Base-by-base conservation (phyloP, 345 rosid species). In the Populus tremula region DNA sequence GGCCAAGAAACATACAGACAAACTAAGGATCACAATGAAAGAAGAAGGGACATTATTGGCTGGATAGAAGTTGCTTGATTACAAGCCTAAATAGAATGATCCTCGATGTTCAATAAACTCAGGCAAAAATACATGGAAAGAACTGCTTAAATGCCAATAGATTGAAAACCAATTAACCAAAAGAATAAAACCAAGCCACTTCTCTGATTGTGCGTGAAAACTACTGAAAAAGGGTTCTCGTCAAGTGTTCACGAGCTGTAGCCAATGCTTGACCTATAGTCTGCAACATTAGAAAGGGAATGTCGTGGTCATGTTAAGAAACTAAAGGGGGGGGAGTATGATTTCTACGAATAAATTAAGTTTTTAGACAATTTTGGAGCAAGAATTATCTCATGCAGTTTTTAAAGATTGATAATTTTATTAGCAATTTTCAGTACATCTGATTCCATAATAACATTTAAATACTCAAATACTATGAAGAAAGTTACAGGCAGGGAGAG, bases 201-300 rank as follows among this genome's bases (percentile, higher is more conserved):
- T 67, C 78, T 76, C 38, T 2, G 59, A 4, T 25, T 16, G 29
- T 9, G 76, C 25, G 2, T 50, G 75, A 31, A 29, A 29, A 11
- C 45, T 61, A 79, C 65, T 79, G 82, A 49, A 91, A 89, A 61
- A 91, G 90, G 64, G 90, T 87, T 85, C 87, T 87, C n/a, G 94
- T 87, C 83, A 91, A 82, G 69, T 91, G 92, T 47, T 91, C 92
- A 2, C 92, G 87, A 66, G 91, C 92, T 6, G 89, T 81, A 10
- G 92, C 90, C 84, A 88, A 77, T 82, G 92, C 94, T 82, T 88
- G 92, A 75, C 83, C 80, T 69, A 91, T 77, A 7, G 91, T 89
- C 92, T 91, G 88, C 87, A 88, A 76, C 10, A 45, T 38, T 39
- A 27, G 6, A 33, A 43, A 11, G 5, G 5, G 23, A 54, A 39